Evolutionary conservation across 257 asterid species (phyloP).

Genomic region (Penstemon newberryi): DNA sequence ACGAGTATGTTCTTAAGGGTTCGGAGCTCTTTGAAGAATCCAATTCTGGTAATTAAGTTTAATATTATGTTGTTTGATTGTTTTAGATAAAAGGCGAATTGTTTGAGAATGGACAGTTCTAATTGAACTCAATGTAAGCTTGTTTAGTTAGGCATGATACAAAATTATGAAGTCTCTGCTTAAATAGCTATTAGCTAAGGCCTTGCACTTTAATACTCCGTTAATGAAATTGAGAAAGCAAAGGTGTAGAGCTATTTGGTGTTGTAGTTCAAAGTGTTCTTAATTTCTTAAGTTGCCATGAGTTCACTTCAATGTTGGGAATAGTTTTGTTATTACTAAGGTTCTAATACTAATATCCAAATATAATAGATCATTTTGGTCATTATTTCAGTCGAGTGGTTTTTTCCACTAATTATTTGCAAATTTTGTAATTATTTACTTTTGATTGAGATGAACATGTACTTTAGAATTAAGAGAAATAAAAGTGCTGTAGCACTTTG

Average conservation of each 20-base stretch:
- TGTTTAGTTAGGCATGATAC: constrained; percentile 19
- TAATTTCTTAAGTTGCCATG: background rate
- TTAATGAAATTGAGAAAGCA: background rate
- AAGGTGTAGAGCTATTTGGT: background rate
- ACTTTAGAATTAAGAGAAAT: too few species aligned
- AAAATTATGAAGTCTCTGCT: constrained; percentile 10
- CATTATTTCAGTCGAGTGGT: too few species aligned
- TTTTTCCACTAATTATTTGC: too few species aligned
- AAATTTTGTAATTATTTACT: too few species aligned
- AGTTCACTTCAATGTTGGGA: background rate
- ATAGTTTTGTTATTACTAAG: background rate
- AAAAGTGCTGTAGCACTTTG: too few species aligned
- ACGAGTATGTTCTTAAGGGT: constrained; percentile 93
- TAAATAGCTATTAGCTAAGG: background rate
- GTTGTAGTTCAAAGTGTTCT: background rate
- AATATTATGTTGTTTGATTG: background rate
- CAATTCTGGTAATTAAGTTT: constrained; percentile 40
- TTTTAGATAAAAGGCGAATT: background rate
- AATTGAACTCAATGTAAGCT: constrained; percentile 4
- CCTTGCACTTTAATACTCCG: constrained; percentile 11
- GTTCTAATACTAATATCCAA: too few species aligned
- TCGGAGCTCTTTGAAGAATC: constrained; percentile 87
- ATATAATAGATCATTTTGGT: too few species aligned
- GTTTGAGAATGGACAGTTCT: background rate
- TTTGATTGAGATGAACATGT: too few species aligned